A percentile compares a stretch with the other conserved stretches of the same genome.
phyloP scores from a whole-genome alignment of 1,139 yeast species.

The Nadsonia commutata region DNA sequence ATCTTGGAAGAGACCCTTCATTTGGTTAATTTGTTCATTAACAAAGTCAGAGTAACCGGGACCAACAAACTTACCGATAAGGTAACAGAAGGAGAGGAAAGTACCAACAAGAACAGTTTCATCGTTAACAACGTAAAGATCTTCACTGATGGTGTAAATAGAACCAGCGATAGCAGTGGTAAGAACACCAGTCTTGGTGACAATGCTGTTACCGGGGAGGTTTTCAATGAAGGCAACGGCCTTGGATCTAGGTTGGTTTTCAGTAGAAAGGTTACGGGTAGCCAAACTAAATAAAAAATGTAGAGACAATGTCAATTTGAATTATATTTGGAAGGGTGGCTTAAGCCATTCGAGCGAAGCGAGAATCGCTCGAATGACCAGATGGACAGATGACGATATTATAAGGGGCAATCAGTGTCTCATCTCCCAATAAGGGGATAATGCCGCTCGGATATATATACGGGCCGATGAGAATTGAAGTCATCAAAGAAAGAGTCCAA shows the following conservation, averaged over 20 bases:
- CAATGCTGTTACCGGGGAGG: slow-evolving; percentile 76
- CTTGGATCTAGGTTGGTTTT: slow-evolving; percentile 61
- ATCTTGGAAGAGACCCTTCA: slow-evolving; percentile 65
- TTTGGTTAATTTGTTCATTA: slow-evolving; percentile 74
- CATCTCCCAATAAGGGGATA: too few species aligned
- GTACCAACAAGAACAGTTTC: slow-evolving; percentile 78
- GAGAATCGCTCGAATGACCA: too few species aligned
- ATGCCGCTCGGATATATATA: too few species aligned
- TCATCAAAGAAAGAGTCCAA: too few species aligned
- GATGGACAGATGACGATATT: too few species aligned
- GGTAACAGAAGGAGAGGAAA: slow-evolving; percentile 60
- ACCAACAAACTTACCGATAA: slow-evolving; percentile 77
- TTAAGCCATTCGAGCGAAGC: too few species aligned
- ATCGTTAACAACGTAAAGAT: slow-evolving; percentile 82
- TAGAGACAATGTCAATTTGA: neutral
- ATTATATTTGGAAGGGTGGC: too few species aligned
- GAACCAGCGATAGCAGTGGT: slow-evolving; percentile 95
- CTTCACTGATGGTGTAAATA: slow-evolving; percentile 85
- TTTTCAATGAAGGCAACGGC: slow-evolving; percentile 84
- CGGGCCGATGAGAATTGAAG: too few species aligned
- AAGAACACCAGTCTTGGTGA: slow-evolving; percentile 87
- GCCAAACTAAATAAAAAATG: neutral
- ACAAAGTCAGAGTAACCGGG: slow-evolving; percentile 95
- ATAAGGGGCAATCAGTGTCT: too few species aligned
- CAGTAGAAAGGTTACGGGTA: neutral